phyloP scores from a whole-genome alignment of 1,284 basidiomycete genomes.

The Rhodotorula sp. region DNA sequence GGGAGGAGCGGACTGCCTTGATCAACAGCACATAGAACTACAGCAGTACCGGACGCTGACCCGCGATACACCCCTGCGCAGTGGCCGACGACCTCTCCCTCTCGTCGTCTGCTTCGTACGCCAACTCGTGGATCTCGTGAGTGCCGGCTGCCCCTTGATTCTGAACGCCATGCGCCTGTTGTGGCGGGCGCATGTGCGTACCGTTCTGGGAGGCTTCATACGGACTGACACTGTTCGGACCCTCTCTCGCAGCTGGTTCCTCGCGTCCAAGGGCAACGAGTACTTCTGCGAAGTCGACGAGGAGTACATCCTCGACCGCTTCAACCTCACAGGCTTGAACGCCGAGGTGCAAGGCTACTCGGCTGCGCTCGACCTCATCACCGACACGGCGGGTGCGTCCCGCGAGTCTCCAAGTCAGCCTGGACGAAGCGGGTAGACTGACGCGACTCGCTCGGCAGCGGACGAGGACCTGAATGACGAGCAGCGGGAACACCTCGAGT shows the following conservation, averaged over 20 bases:
- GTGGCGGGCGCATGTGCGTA: no score
- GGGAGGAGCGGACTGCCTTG: no score
- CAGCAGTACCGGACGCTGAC: background rate
- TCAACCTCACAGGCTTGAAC: conserved; percentile 96
- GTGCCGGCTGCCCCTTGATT: no score
- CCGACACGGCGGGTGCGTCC: conserved; percentile 73
- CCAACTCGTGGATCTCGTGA: conserved; percentile 45
- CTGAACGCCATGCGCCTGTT: background rate
- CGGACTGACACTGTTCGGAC: conserved; percentile 14
- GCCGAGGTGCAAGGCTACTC: conserved; percentile 93
- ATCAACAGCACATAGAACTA: background rate
- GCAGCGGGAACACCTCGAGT: conserved; percentile 64
- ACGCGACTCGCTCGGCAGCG: conserved; percentile 48
- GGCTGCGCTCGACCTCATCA: conserved; percentile 92
- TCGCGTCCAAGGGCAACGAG: conserved; percentile 82
- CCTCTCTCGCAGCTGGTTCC: conserved; percentile 67
- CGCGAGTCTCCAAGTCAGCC: background rate
- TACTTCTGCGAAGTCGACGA: conserved; percentile 99
- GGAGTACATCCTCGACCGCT: conserved; percentile 96
- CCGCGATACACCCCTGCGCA: background rate
- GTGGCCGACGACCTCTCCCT: conserved; percentile 44
- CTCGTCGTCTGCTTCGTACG: conserved; percentile 46
- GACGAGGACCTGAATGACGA: conserved; percentile 57
- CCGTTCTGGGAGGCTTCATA: no score
- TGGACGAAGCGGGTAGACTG: no score